These are phyloP conservation scores for Phialocephala subalpina DNA, from an alignment of 2,329 filamentous ascomycete genomes.

Conservation along the genomic window DNA sequence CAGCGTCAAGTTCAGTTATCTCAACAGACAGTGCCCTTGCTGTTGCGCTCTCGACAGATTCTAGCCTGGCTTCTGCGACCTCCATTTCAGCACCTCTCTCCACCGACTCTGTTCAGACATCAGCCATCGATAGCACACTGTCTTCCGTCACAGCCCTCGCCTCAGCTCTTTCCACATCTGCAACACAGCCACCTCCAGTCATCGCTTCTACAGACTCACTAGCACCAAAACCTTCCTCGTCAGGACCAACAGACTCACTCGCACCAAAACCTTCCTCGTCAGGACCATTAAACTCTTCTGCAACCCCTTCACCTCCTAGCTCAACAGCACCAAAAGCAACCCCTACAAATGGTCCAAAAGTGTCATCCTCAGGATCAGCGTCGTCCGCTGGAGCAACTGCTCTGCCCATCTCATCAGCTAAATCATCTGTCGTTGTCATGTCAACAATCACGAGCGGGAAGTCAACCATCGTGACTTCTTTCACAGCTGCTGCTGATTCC, in stretches of 20 bases:
- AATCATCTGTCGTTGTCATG: conserved; percentile 2
- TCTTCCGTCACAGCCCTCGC: not conserved
- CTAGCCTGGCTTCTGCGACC: not conserved
- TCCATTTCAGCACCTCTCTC: not conserved
- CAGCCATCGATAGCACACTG: not conserved
- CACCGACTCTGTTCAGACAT: not conserved
- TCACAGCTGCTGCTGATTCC: conserved; percentile 15
- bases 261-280: not conserved
- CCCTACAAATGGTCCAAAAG: not conserved
- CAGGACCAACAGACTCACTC: not conserved
- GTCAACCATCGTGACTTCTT: conserved; percentile 6
- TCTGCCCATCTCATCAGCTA: not conserved
- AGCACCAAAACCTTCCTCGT: not conserved
- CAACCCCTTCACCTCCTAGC: not conserved
- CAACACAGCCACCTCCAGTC: not conserved
- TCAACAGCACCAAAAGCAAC: not conserved
- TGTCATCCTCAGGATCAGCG: too few species aligned
- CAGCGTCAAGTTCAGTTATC: not conserved
- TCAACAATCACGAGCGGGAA: not conserved
- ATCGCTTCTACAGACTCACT: not conserved
- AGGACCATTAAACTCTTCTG: too few species aligned
- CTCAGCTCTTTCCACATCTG: not conserved
- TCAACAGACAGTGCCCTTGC: not conserved
- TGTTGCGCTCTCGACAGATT: not conserved
- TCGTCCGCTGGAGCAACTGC: not conserved